A percentile compares a stretch with the other conserved stretches of the same genome.
Conservation (phyloP, 2,329 filamentous ascomycete genomes). For the Rhexocercosporidium sp. region DNA sequence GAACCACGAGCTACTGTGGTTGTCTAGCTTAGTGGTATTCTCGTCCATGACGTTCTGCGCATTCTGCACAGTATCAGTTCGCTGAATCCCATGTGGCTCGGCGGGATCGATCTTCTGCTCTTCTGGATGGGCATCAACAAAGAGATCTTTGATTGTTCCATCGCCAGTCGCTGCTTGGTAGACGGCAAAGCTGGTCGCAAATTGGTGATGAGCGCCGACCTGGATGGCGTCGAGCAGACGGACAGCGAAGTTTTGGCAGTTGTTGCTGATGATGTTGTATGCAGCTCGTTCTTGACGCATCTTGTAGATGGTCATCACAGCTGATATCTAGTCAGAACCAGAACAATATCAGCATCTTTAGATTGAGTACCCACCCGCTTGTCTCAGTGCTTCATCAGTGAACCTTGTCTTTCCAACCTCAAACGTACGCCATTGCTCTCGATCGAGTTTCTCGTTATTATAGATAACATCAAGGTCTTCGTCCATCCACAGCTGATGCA, state of each 20-base stretch:
- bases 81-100: constrained; percentile 33
- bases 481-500: constrained; percentile 66
- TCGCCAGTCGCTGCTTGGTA: constrained; percentile 56
- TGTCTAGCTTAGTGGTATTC: constrained; percentile 57
- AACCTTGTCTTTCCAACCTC: constrained; percentile 58
- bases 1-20: constrained; percentile 24
- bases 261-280: constrained; percentile 65
- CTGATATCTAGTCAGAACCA: constrained; percentile 38
- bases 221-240: constrained; percentile 60
- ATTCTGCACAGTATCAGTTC: constrained; percentile 50
- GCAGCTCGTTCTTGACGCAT: constrained; percentile 55
- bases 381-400: constrained; percentile 57
- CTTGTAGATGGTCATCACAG: constrained; percentile 57
- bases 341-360: neutral
- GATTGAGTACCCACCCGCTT: constrained; percentile 48
- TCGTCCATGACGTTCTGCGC: constrained; percentile 60
- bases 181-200: constrained; percentile 58
- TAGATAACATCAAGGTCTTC: constrained; percentile 62
- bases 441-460: constrained; percentile 54
- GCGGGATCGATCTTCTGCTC: constrained; percentile 40
- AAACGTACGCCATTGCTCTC: constrained; percentile 56
- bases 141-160: constrained; percentile 58
- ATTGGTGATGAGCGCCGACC: constrained; percentile 54
- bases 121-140: constrained; percentile 46
- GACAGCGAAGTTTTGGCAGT: constrained; percentile 63